Percentiles rank a stretch among this genome's conserved stretches.
Conservation (phyloP, 192 early-diverging fungal species). For the Radiomyces spectabilis region DNA sequence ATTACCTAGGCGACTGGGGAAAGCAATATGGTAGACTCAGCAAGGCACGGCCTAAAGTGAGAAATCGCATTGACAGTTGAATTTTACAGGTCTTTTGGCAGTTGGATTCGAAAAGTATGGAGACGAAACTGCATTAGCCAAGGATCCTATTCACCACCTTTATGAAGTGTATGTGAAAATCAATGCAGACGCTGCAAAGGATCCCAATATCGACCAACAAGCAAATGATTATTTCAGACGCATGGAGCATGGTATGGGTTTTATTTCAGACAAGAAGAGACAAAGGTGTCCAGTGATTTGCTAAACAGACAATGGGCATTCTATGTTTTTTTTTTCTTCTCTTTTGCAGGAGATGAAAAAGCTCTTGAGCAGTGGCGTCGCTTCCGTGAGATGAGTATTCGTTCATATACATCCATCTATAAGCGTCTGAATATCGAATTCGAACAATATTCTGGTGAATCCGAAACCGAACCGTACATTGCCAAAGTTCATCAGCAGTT, state of each 20-base stretch:
- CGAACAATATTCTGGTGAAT: conserved; percentile 85
- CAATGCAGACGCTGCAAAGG: conserved; percentile 54
- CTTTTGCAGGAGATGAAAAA: conserved; percentile 47
- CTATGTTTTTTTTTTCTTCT: background rate
- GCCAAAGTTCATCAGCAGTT: conserved; percentile 57
- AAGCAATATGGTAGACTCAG: conserved; percentile 93
- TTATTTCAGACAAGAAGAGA: too few species aligned
- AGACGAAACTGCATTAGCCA: conserved; percentile 50
- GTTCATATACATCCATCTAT: conserved; percentile 72
- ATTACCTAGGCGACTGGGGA: conserved; percentile 97
- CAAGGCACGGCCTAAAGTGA: too few species aligned
- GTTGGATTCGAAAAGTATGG: conserved; percentile 76
- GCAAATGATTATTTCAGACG: conserved; percentile 74
- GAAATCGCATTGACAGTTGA: too few species aligned
- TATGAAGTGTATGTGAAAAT: conserved; percentile 82
- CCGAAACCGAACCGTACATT: conserved; percentile 61
- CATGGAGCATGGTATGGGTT: too few species aligned
- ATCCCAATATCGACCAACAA: conserved; percentile 42
- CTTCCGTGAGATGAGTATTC: conserved; percentile 75
- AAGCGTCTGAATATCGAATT: conserved; percentile 73
- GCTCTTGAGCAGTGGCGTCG: conserved; percentile 67
- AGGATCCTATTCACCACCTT: conserved; percentile 77
- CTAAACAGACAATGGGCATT: background rate
- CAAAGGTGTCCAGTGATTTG: conserved; percentile 17
- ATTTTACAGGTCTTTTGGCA: conserved; percentile 60